These are phyloP conservation scores for Dendrothele bispora DNA, from an alignment of 768 basidiomycete species.

Conservation along the genomic window DNA sequence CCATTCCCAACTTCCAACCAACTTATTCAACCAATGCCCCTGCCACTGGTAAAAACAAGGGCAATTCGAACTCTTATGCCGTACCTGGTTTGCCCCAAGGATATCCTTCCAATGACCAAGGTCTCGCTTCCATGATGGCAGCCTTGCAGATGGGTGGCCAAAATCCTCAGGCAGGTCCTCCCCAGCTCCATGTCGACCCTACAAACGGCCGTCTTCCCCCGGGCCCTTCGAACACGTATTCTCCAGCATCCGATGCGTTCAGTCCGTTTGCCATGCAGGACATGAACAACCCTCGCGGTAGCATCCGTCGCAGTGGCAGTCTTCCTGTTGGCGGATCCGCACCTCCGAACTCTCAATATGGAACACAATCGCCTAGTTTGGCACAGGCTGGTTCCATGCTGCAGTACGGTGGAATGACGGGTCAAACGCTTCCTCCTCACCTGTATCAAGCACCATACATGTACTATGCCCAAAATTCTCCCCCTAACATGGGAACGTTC, in stretches of 20 bases:
- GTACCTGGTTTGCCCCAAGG: slow-evolving; percentile 78
- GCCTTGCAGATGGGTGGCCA: slow-evolving; percentile 89
- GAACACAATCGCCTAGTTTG: slow-evolving; percentile 60
- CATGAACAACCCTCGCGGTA: slow-evolving; percentile 45
- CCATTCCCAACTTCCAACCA: slow-evolving; percentile 85
- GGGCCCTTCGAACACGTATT: slow-evolving; percentile 35
- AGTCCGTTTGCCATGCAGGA: slow-evolving; percentile 54
- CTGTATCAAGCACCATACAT: slow-evolving; percentile 74
- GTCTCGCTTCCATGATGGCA: slow-evolving; percentile 90
- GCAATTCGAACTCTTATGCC: slow-evolving; percentile 55
- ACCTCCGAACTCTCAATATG: slow-evolving; percentile 48
- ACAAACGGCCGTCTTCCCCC: slow-evolving; percentile 34
- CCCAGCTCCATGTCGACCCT: slow-evolving; percentile 72
- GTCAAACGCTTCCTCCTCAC: slow-evolving; percentile 62
- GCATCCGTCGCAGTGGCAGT: slow-evolving; percentile 48
- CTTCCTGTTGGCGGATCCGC: slow-evolving; percentile 49
- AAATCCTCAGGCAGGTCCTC: slow-evolving; percentile 77
- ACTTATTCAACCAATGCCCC: slow-evolving; percentile 68
- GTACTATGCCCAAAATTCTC: slow-evolving; percentile 81
- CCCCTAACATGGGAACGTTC: slow-evolving; percentile 80
- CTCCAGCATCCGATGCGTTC: slow-evolving; percentile 46
- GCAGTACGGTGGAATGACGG: slow-evolving; percentile 58
- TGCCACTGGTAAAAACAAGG: slow-evolving; percentile 61
- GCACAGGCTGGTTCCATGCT: slow-evolving; percentile 57
- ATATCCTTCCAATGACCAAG: slow-evolving; percentile 81